Percentiles rank a stretch among this genome's conserved stretches.
Evolutionary conservation across 441 rosid species (phyloP).

Genomic region (Metrosideros polymorpha): DNA sequence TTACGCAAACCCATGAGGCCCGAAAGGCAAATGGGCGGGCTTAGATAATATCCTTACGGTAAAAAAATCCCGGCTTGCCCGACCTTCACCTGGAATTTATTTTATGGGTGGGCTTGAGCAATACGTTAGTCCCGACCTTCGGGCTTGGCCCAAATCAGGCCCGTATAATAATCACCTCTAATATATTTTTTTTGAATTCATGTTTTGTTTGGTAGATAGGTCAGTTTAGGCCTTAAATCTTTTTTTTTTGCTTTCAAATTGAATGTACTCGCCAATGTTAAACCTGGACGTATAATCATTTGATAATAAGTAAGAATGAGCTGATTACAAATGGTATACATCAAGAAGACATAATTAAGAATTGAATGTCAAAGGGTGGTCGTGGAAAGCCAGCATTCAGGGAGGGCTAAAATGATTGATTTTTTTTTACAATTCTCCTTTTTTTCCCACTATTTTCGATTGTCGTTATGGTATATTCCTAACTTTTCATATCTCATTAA

Average conservation of each 20-base stretch:
- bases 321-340: too few species aligned
- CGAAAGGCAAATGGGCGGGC: background rate
- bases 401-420: too few species aligned
- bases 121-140: background rate
- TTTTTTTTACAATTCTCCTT: background rate
- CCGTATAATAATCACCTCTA: background rate
- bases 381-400: too few species aligned
- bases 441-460: background rate
- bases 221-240: background rate
- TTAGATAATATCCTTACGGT: background rate
- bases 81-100: rapidly evolving
- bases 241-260: rapidly evolving
- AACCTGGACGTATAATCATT: too few species aligned
- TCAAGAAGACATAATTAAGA: too few species aligned
- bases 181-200: too few species aligned
- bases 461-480: background rate
- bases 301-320: too few species aligned
- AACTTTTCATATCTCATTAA: background rate
- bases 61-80: background rate
- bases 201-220: background rate
- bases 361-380: too few species aligned
- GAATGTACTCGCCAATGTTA: too few species aligned
- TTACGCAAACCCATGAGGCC: background rate
- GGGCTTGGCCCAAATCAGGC: background rate
- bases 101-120: background rate